Base-by-base conservation (phyloP, 2,329 filamentous ascomycete species). In the Colletotrichum sp. region DNA sequence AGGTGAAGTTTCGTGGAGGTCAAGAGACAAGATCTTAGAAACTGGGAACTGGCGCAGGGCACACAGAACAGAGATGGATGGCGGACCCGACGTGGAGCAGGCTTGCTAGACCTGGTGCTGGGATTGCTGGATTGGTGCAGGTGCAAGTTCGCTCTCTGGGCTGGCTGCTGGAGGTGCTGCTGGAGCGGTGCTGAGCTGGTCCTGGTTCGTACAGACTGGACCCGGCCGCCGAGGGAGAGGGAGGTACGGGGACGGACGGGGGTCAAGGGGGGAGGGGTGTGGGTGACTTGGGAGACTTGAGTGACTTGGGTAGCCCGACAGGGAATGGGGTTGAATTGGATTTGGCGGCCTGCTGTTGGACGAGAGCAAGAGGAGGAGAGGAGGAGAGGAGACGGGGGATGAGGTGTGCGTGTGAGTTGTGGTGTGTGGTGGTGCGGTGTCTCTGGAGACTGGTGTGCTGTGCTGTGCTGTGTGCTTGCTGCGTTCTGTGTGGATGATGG, bases 11-110 rank as follows among this genome's bases (percentile, higher is more conserved):
- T 76, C 69, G 73, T 49, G n/a, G 44, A 55, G 49, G 67, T 74
- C 49, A 59, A 73, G 70, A 68, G 70, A 68, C 64, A 52, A 60
- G 74, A 76, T 74, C 74, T 73, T n/a, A 68, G 74, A 67, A 69
- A 76, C 74, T 68, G 70, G 70, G 70, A 76, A 73, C 57, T 52
- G 64, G 44, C 64, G 64, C 70, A 76, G 70, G 74, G 74, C 64
- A 72, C 64, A 72, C 55, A 59, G 55, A 59, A 21, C 30, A 71
- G 57, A 76, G 74, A 68, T 55, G 68, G 72, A 64, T 72, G 55
- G 63, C 66, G 28, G 57, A 68, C 69, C 66, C 49, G 57, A 73
- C 69, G 55, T 68, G 70, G 69, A 76, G 73, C 64, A 73, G 68
- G 70, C 57, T 64, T 60, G 57, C 55, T 59, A 59, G 55, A 59